A percentile compares a stretch with the other conserved stretches of the same genome.
Conservation (phyloP, 169 alveolate species). For the Eimeria mitis region DNA sequence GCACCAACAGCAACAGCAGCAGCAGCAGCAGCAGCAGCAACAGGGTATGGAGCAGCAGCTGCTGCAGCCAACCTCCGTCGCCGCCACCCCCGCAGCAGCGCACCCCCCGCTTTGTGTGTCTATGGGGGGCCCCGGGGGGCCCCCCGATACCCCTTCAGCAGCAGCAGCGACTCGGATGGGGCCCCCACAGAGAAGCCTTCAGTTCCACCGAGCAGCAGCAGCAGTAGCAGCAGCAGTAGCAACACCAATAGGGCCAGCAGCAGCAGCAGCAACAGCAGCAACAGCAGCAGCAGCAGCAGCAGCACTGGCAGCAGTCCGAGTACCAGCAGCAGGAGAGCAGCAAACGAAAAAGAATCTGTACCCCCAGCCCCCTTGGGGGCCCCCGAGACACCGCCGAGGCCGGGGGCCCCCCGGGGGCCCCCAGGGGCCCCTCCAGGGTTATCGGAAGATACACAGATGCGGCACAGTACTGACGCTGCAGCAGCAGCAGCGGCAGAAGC, state of each 20-base stretch:
- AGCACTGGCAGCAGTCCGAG: slow-evolving; percentile 2
- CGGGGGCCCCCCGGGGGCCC: slow-evolving; percentile 34
- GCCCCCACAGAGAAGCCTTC: background rate
- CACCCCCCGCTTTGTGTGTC: slow-evolving; percentile 25
- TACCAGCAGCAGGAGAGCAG: slow-evolving; percentile 31
- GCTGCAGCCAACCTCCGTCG: slow-evolving; percentile 7
- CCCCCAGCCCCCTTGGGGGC: background rate
- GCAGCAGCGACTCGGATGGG: slow-evolving; percentile 60
- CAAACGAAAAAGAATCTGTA: background rate
- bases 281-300: background rate
- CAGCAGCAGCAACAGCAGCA: background rate
- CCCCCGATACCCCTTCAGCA: background rate
- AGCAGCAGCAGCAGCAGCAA: slow-evolving; percentile 31
- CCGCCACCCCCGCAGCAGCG: slow-evolving; percentile 75
- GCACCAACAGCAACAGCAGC: slow-evolving; percentile 1
- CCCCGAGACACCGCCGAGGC: slow-evolving; percentile 11
- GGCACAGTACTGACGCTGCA: background rate
- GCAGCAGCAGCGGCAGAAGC: slow-evolving; percentile 14
- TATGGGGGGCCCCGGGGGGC: slow-evolving; percentile 27
- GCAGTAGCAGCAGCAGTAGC: slow-evolving; percentile 32
- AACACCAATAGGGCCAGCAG: background rate
- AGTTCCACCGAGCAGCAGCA: background rate
- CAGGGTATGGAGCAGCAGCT: slow-evolving; percentile 5
- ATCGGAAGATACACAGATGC: background rate
- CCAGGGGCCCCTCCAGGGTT: slow-evolving; percentile 25